Conservation (phyloP, 163 green algal genomes). For the Botryococcus braunii region DNA sequence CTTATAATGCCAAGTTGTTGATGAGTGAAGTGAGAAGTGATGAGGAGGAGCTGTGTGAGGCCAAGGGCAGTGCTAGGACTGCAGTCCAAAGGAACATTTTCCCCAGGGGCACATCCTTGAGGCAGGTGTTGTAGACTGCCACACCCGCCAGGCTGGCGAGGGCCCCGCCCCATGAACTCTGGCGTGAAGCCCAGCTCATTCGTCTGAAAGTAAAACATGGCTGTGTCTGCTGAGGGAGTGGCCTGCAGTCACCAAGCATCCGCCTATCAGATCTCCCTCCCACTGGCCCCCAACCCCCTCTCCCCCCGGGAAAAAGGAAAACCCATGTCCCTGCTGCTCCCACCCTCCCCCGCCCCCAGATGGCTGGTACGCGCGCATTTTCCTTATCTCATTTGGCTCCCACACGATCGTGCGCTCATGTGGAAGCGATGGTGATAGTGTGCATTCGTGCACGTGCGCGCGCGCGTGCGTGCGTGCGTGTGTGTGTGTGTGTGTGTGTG, state of each 20-base stretch:
- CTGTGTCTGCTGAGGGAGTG: slow-evolving; percentile 45
- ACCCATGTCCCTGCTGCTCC: background rate
- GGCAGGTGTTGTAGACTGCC: slow-evolving; percentile 54
- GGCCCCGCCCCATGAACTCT: slow-evolving; percentile 76
- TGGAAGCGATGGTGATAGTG: no score
- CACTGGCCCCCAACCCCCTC: background rate
- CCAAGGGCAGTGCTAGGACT: slow-evolving; percentile 63
- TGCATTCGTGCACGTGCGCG: no score
- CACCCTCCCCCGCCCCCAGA: no score
- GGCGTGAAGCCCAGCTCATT: slow-evolving; percentile 76
- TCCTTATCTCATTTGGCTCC: no score
- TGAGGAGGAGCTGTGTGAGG: slow-evolving; percentile 68
- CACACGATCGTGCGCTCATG: no score
- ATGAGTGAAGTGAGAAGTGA: no score
- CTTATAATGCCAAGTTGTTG: no score
- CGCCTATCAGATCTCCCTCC: no score
- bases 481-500: no score
- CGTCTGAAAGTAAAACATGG: slow-evolving; percentile 89
- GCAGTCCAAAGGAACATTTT: slow-evolving; percentile 72
- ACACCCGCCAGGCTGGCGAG: slow-evolving; percentile 60
- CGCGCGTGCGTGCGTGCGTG: no score
- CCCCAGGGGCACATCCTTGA: slow-evolving; percentile 64
- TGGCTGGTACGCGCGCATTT: no score
- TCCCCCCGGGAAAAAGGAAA: background rate
- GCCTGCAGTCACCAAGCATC: no score